phyloP scores from a whole-genome alignment of 2,329 filamentous ascomycete species.

The Coleophoma eucalyptorum region DNA sequence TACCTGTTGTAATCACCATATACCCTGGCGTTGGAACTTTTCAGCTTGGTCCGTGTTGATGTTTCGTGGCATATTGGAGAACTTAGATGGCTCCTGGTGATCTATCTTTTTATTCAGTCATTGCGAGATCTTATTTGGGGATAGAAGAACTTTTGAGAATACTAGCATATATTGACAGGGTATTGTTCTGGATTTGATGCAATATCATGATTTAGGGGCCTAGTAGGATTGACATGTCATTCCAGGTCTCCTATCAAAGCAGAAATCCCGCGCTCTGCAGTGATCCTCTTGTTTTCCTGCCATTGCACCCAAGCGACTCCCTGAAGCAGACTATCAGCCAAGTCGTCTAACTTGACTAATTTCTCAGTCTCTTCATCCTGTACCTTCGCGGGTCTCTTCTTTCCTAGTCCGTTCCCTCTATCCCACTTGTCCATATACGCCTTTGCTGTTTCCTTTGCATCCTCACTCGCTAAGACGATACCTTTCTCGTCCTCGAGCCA shows the following conservation, averaged over 20 bases:
- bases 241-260: conserved; percentile 15
- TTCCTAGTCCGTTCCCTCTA: conserved; percentile 14
- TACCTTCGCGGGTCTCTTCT: conserved; percentile 18
- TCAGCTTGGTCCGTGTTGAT: not conserved
- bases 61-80: not conserved
- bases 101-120: not conserved
- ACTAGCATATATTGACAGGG: not conserved
- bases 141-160: not conserved
- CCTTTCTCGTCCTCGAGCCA: conserved; percentile 40
- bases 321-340: conserved; percentile 77
- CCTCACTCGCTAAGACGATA: conserved; percentile 25
- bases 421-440: conserved; percentile 31
- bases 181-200: too few relatives aligned
- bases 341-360: conserved; percentile 68
- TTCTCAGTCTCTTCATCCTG: conserved; percentile 23
- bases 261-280: conserved; percentile 28
- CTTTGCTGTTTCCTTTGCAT: conserved; percentile 31
- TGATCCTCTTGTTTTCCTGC: conserved; percentile 53
- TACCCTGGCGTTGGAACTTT: not conserved
- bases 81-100: not conserved
- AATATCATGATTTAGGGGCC: too few relatives aligned
- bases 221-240: too few relatives aligned
- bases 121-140: not conserved
- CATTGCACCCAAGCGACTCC: conserved; percentile 74
- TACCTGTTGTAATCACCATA: not conserved